These are phyloP conservation scores for Fusarium tanahbumbuense DNA, from an alignment of 2,329 filamentous ascomycete genomes.

Conservation along the genomic window DNA sequence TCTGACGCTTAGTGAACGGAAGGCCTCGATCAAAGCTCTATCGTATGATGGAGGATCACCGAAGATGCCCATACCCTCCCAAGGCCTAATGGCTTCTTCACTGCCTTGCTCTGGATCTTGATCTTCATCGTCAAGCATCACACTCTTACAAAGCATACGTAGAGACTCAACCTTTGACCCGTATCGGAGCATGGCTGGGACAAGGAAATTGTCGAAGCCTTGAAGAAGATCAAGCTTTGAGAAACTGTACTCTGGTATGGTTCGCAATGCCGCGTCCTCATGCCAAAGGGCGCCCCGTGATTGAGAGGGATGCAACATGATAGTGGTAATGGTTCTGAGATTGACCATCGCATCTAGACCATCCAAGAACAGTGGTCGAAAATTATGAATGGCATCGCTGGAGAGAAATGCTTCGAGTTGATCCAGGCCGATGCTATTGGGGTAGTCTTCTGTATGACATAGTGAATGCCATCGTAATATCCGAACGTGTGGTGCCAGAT, in stretches of 20 bases:
- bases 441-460: neutral
- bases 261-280: neutral
- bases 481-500: neutral
- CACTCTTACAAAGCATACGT: neutral
- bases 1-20: neutral
- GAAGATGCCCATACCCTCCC: neutral
- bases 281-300: neutral
- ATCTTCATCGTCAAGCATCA: neutral
- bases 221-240: neutral
- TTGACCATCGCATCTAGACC: neutral
- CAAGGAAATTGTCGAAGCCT: neutral
- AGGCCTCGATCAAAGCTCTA: neutral
- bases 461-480: neutral
- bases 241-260: accelerated
- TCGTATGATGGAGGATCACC: neutral
- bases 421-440: neutral
- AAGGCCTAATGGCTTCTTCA: neutral
- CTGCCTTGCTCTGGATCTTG: neutral
- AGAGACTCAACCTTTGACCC: neutral
- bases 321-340: neutral
- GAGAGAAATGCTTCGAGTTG: neutral
- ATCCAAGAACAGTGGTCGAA: neutral
- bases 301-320: neutral
- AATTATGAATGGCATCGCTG: neutral
- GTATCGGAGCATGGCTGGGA: neutral